These are phyloP conservation scores for Viridothelium virens DNA, from an alignment of 495 filamentous ascomycete genomes.

Conservation along the genomic window DNA sequence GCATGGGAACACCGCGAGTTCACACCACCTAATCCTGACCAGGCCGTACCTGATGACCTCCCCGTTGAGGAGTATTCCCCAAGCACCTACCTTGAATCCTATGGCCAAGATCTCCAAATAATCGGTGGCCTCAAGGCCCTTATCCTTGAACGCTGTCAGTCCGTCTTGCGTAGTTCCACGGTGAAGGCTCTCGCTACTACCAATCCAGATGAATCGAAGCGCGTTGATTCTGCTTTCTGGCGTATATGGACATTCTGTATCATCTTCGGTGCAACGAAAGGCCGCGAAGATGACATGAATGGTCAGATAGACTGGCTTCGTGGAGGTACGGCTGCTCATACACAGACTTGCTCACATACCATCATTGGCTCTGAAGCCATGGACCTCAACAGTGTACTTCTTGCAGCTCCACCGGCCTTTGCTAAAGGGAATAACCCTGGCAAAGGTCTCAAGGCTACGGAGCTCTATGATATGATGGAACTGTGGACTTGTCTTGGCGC, in stretches of 20 bases:
- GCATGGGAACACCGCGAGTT: slow-evolving; percentile 61
- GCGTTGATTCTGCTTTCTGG: slow-evolving; percentile 61
- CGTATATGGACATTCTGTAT: slow-evolving; percentile 64
- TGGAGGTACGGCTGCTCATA: slow-evolving; percentile 47
- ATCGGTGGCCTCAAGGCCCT: slow-evolving; percentile 53
- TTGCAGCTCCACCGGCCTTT: slow-evolving; percentile 52
- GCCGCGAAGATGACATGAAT: slow-evolving; percentile 53
- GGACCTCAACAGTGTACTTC: slow-evolving; percentile 46
- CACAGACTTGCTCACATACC: slow-evolving; percentile 33
- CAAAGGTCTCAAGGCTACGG: slow-evolving; percentile 46
- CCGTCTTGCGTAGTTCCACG: slow-evolving; percentile 53
- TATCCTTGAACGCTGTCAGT: slow-evolving; percentile 51
- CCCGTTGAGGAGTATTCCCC: slow-evolving; percentile 53
- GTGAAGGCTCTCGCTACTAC: slow-evolving; percentile 47
- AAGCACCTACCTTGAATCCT: slow-evolving; percentile 47
- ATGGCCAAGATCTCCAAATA: slow-evolving; percentile 51
- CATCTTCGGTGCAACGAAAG: slow-evolving; percentile 54
- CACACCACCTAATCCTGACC: slow-evolving; percentile 47
- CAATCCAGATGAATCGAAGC: slow-evolving; percentile 43
- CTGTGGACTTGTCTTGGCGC: slow-evolving; percentile 58
- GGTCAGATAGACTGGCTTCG: slow-evolving; percentile 60
- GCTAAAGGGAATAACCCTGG: slow-evolving; percentile 47
- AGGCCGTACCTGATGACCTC: slow-evolving; percentile 40
- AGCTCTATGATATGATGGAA: slow-evolving; percentile 60
- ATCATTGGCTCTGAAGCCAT: slow-evolving; percentile 42